Base-by-base conservation (phyloP, 768 basidiomycete species). In the Lyophyllum decastes region DNA sequence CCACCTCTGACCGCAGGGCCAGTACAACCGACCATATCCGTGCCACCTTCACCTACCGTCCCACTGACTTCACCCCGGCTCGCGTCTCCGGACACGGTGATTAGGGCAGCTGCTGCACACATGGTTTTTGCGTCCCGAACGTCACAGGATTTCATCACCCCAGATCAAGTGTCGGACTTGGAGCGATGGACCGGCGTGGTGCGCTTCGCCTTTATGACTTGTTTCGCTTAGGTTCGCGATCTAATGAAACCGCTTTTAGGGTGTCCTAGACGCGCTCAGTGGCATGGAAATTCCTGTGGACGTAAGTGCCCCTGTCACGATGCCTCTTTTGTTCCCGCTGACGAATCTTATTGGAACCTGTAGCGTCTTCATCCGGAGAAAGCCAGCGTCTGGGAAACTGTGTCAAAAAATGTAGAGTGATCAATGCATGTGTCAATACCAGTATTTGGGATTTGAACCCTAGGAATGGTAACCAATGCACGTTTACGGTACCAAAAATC, bases 111-210 rank as follows among this genome's bases (percentile, higher is more conserved):
- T 16, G 87, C 88, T 16, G 83, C 83, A 21, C 91, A 93, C 58
- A 89, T 92, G 82, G 82, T 92, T 4, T 94, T 90, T 66, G 91
- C 91, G n/a, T 81, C 86, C 43, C 83, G 91, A 48, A 78, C 76
- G 41, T 87, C 89, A 25, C 80, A 78, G 61, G 88, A 82, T 59
- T 92, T 93, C 65, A 92, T 94, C 65, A 84, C 83, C 3, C 91
- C 92, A 5, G 75, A 83, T 38, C 74, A 82, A 53, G 89, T 91
- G 26, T 70, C 69, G 9, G 75, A 75, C 54, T 66, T 86, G 11
- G 90, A 94, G 67, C 71, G 74, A 22, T 88, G 86, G 87, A 77
- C 81, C 48, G 82, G 83, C 21, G 68, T 76, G 70, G 82, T 79
- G 59, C 54, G 73, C 51, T 14, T 26, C 12, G 52, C 47, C 54